Conservation (phyloP, 768 basidiomycete species). For the Pisolithus marmoratus region DNA sequence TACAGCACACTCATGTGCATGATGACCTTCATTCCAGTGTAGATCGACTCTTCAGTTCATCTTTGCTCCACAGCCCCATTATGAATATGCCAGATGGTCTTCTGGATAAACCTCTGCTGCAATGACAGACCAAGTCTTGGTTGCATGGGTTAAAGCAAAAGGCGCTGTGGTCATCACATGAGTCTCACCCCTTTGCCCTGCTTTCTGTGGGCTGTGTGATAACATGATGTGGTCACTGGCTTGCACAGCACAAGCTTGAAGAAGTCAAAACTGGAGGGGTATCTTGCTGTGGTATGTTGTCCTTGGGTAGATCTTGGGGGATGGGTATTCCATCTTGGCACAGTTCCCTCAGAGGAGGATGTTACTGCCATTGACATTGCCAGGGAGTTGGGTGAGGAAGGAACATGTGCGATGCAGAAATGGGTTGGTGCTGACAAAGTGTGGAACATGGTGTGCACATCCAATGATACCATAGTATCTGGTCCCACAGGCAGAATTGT, state of each 20-base stretch:
- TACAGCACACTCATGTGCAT: conserved; percentile 63
- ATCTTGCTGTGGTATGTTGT: conserved; percentile 65
- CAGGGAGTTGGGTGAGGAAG: conserved; percentile 31
- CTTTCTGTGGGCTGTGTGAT: too few relatives aligned
- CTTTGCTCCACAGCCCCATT: conserved; percentile 50
- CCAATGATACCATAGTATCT: conserved; percentile 57
- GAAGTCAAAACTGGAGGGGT: conserved; percentile 58
- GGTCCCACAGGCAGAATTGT: conserved; percentile 75
- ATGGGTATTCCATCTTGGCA: neutral
- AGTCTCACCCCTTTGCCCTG: too few relatives aligned
- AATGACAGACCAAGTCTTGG: conserved; percentile 59
- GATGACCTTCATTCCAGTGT: neutral
- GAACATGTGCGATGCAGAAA: too few relatives aligned
- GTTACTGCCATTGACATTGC: conserved; percentile 53
- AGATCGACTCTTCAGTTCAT: neutral
- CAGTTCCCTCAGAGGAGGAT: conserved; percentile 48
- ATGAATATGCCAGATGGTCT: conserved; percentile 56
- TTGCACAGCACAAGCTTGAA: conserved; percentile 54
- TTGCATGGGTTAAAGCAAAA: conserved; percentile 70
- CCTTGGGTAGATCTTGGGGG: conserved; percentile 36
- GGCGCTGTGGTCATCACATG: conserved; percentile 62
- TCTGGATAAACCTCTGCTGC: conserved; percentile 53
- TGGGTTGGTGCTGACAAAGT: conserved; percentile 71
- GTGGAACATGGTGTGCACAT: conserved; percentile 74
- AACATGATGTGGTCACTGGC: neutral